Base-by-base conservation (phyloP, 805 yeast genomes). In the Candida coleopterorum region DNA sequence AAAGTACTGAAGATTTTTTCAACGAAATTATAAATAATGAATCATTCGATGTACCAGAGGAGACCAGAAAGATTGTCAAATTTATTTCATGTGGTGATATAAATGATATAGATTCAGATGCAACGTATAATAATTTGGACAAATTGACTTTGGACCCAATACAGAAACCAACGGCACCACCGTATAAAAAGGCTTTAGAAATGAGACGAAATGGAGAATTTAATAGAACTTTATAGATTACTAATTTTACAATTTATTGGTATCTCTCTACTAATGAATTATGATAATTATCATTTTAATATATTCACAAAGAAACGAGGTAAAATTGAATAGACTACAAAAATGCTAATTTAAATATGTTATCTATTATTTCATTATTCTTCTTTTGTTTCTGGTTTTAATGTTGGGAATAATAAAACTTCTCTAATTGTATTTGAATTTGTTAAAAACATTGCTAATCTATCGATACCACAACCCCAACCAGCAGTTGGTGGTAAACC, bases 401-500 rank as follows among this genome's bases (percentile, higher is more conserved):
- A 86, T 44, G 97, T 89, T 65, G 98, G 98, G 95, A 90, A 90
- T 64, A 93, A 72, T 52, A 90, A 74, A 33, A 90, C 97, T 73
- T 90, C 98, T 81, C 96, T 87, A 58, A 90, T 90, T 50, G 96
- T 85, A 74, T 88, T 85, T 41, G 96, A 85, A 68, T 93, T 80
- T 44, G 97, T 93, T 71, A 93, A 78, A 74, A 93, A 93, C 98
- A 90, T 90, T 58, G 96, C 88, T 58, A 90, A 63, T 75, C 98
- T 84, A 70, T 90, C 98, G 51, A 90, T 89, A 77, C 98, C 98
- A 70, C 95, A 83, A 53, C 98, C 98, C 97, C 97, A 90, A 52
- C 98, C 98, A 64, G 95, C 97, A 52, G 97, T 93, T 55, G 98
- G 98, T 42, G 98, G 98, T 56, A 90, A 77, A 68, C 97, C 98